Base-by-base conservation (phyloP, 202 grass and related monocot species). In the Setaria viridis region DNA sequence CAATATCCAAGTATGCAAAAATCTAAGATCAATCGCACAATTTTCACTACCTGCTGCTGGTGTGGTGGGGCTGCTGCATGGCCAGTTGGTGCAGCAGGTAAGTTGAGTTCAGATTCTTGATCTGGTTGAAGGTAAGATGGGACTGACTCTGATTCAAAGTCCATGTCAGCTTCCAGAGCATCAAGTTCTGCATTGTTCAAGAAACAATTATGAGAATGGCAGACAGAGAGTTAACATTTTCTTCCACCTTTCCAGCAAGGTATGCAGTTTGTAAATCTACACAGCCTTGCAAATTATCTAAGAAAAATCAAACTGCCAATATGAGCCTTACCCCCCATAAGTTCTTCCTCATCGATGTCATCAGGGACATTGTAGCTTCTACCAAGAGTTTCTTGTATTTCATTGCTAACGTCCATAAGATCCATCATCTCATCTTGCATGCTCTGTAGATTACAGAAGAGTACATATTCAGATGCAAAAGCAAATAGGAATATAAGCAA, bases 351-450 rank as follows among this genome's bases (percentile, higher is more conserved):
- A 49, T 96, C 93, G 33, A 99, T 99, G 33, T 96, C 93, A 87
- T 99, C 97, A 72, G 97, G 91, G 32, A 99, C 14, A 20, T 94
- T 96, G 90, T 94, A 99, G 76, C 88, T 91, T 87, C 93, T 92
- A 60, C 96, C 93, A 60, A 99, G 93, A 79, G 93, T 90, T 78
- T 99, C 93, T 94, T 99, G 91, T 77, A 99, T 99, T 80, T 99
- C 96, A 69, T 69, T 91, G 85, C 96, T 94, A 70, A 92, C 84
- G 30, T 98, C 95, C 91, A 98, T 94, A 81, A 99, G 84, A 88
- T 99, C 93, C 88, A 99, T 85, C 96, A 99, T 95, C 88, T 99
- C 91, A 9, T 99, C 96, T 95, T 99, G 96, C 96, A 99, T 95
- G 84, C 93, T 99, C 93, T 99, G n/a, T 60, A 79, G 41, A 54